Evolutionary conservation across 768 basidiomycete species (phyloP).

Genomic region (Termitomyces titanicus): DNA sequence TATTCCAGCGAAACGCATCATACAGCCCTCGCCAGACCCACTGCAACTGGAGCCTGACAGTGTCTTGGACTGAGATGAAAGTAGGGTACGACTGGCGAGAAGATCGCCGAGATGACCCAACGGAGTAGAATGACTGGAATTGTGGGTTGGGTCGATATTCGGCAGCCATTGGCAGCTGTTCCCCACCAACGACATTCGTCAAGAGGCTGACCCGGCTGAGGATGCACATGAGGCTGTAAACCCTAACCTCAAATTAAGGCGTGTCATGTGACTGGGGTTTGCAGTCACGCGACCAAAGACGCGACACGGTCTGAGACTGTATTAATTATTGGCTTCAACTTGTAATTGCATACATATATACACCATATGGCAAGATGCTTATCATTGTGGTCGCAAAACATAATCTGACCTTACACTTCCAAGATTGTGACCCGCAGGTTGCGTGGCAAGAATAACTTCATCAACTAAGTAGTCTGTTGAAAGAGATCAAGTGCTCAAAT

Average conservation of each 20-base stretch:
- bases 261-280: constrained; percentile 11
- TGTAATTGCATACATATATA: too few relatives aligned
- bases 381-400: too few relatives aligned
- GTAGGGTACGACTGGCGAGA: constrained; percentile 60
- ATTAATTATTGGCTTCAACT: too few relatives aligned
- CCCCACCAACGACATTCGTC: background rate
- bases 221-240: constrained; percentile 14
- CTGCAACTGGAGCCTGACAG: constrained; percentile 53
- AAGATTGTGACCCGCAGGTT: too few relatives aligned
- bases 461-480: too few relatives aligned
- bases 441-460: too few relatives aligned
- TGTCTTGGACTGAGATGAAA: constrained; percentile 64
- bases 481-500: background rate
- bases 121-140: constrained; percentile 20
- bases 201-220: too few relatives aligned
- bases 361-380: too few relatives aligned
- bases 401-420: background rate
- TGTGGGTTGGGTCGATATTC: constrained; percentile 16
- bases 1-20: constrained; percentile 73
- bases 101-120: constrained; percentile 26
- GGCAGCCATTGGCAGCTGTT: constrained; percentile 7
- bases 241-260: constrained; percentile 37
- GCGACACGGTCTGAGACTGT: too few relatives aligned
- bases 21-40: constrained; percentile 59
- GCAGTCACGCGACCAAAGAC: constrained; percentile 6